Conservation (phyloP, 164 flowering plant species). For the Akebia trifoliata region DNA sequence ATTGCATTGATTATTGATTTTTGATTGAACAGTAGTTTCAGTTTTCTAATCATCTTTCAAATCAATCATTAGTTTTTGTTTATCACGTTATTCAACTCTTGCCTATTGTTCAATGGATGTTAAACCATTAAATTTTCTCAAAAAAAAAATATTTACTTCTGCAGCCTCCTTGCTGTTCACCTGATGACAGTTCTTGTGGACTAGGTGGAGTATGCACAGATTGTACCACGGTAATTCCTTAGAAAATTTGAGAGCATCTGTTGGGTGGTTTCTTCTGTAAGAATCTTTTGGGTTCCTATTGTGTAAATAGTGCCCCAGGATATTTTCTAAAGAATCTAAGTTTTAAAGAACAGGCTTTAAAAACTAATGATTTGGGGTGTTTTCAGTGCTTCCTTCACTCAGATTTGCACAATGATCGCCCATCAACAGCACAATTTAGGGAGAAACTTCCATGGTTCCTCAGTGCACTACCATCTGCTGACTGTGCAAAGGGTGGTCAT, state of each 20-base stretch:
- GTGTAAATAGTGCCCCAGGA: background rate
- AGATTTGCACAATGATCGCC: constrained; percentile 73
- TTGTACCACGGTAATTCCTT: constrained; percentile 87
- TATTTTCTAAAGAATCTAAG: background rate
- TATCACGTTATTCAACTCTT: background rate
- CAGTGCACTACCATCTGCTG: constrained; percentile 86
- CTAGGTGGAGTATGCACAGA: constrained; percentile 72
- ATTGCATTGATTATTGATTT: no score
- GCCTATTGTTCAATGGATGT: background rate
- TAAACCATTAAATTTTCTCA: background rate
- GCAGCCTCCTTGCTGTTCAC: constrained; percentile 93
- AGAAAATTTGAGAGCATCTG: background rate
- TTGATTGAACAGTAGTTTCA: no score
- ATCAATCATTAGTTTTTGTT: no score
- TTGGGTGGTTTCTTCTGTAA: background rate
- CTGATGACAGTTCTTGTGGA: constrained; percentile 51
- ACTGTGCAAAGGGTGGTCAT: constrained; percentile 99
- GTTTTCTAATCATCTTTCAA: no score
- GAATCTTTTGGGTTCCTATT: background rate
- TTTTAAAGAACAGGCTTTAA: background rate
- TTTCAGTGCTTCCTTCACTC: constrained; percentile 89
- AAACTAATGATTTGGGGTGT: constrained; percentile 14
- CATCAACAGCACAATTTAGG: constrained; percentile 73
- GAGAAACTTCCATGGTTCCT: constrained; percentile 99
- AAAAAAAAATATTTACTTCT: constrained; percentile 12